Percentiles rank a stretch among this genome's conserved stretches.
Evolutionary conservation across 345 rosid genomes (phyloP).

Genomic region (Eucalyptus lansdowneana): DNA sequence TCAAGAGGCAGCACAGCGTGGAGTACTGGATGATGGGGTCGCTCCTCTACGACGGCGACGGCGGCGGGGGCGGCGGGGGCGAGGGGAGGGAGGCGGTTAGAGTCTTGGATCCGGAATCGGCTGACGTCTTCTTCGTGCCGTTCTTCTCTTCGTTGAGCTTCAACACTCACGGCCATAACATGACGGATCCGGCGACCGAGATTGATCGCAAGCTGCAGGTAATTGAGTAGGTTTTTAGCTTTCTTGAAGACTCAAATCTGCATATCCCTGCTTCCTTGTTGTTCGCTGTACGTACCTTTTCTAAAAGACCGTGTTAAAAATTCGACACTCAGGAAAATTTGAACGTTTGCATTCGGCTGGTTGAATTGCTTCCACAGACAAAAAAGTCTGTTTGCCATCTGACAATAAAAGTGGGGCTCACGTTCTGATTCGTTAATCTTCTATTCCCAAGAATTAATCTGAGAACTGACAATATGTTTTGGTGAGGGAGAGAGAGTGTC

Average conservation of each 20-base stretch:
- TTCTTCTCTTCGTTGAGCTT: conserved; percentile 91
- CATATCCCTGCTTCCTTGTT: neutral
- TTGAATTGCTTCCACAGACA: neutral
- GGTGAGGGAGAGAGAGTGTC: neutral
- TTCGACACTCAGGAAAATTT: neutral
- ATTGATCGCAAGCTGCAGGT: conserved; percentile 89
- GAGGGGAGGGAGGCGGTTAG: conserved; percentile 52
- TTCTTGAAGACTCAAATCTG: neutral
- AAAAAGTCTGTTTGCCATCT: neutral
- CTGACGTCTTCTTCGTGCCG: conserved; percentile 81
- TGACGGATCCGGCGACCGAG: conserved; percentile 96
- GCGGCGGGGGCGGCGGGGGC: conserved; percentile 11
- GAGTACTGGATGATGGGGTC: conserved; percentile 99
- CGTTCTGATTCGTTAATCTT: neutral
- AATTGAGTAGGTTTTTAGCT: neutral
- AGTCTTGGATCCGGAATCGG: conserved; percentile 89
- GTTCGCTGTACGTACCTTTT: neutral
- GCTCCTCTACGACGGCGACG: conserved; percentile 32
- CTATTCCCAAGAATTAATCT: neutral
- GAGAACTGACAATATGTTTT: neutral
- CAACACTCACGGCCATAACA: conserved; percentile 74
- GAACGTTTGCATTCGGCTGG: neutral
- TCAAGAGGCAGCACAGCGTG: conserved; percentile 74
- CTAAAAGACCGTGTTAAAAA: neutral
- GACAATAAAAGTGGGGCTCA: neutral